Conservation (phyloP, 2,329 filamentous ascomycete species). For the Fusarium nelsonii region DNA sequence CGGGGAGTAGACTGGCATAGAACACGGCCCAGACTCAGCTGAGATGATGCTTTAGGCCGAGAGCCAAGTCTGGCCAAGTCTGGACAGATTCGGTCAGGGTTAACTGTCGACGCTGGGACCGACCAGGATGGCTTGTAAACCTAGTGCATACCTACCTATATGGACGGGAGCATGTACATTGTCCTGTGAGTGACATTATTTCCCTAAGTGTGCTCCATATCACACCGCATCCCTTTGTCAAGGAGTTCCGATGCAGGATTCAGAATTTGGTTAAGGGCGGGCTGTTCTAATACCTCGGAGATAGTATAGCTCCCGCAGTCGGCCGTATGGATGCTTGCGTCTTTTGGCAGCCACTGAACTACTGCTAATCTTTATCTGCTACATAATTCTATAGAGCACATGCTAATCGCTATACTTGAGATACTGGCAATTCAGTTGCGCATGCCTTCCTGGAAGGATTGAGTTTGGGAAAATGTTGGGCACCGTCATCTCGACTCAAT, state of each 20-base stretch:
- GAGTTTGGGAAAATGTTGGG: not conserved
- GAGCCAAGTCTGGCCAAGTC: constrained; percentile 11
- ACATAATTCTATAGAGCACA: not conserved
- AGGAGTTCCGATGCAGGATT: constrained; percentile 12
- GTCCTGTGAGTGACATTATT: not conserved
- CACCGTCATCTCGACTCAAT: not conserved
- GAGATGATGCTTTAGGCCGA: constrained; percentile 36
- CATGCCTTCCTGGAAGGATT: too few species aligned
- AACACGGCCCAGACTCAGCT: constrained; percentile 47
- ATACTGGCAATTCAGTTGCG: too few species aligned
- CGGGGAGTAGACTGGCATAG: not conserved
- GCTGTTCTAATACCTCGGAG: not conserved
- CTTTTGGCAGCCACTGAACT: not conserved
- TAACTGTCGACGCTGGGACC: constrained; percentile 18
- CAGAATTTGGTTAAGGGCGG: not conserved
- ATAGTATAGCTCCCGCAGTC: constrained; percentile 2
- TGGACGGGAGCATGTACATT: not conserved
- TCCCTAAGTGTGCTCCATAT: not conserved
- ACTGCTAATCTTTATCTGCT: not conserved
- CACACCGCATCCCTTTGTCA: constrained; percentile 26
- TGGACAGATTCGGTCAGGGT: constrained; percentile 10
- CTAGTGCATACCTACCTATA: not conserved
- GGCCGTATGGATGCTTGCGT: not conserved
- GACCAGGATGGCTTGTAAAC: constrained; percentile 5
- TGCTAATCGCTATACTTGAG: not conserved